A percentile compares a stretch with the other conserved stretches of the same genome.
These are phyloP conservation scores for Brassica juncea DNA, from an alignment of 345 rosid genomes.

Conservation along the genomic window DNA sequence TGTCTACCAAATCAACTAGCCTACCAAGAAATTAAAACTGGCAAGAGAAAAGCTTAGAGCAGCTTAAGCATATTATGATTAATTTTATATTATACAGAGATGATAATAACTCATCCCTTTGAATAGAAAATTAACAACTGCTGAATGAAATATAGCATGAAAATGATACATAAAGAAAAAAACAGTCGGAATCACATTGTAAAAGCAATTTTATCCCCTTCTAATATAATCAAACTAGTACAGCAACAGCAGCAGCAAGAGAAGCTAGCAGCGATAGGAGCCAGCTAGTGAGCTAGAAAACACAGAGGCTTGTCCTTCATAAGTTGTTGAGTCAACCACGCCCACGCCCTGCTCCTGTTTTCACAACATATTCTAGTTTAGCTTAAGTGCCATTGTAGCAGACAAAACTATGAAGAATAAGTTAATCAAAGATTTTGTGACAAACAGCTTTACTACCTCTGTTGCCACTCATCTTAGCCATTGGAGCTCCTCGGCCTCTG, in stretches of 20 bases:
- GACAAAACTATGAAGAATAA: background rate
- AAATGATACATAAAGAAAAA: background rate
- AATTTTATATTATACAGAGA: background rate
- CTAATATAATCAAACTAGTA: constrained; percentile 1
- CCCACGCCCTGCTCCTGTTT: constrained; percentile 40
- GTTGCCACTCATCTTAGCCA: constrained; percentile 31
- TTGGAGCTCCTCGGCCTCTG: constrained; percentile 34
- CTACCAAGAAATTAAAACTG: background rate
- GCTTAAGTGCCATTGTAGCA: background rate
- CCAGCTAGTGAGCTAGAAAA: background rate
- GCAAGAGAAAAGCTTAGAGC: background rate
- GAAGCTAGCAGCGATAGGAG: background rate
- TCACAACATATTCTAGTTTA: background rate
- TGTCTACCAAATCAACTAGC: background rate
- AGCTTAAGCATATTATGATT: background rate
- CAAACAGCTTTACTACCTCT: constrained; percentile 28
- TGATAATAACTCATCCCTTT: background rate
- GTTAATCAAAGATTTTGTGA: background rate
- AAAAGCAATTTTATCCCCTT: background rate
- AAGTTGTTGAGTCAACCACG: constrained; percentile 33
- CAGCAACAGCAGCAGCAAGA: background rate
- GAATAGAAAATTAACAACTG: background rate
- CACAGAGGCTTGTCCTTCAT: background rate
- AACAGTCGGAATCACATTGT: background rate
- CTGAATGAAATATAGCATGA: background rate